A percentile compares a stretch with the other conserved stretches of the same genome.
Evolutionary conservation across 345 rosid species (phyloP).

Genomic region (Boechera stricta): DNA sequence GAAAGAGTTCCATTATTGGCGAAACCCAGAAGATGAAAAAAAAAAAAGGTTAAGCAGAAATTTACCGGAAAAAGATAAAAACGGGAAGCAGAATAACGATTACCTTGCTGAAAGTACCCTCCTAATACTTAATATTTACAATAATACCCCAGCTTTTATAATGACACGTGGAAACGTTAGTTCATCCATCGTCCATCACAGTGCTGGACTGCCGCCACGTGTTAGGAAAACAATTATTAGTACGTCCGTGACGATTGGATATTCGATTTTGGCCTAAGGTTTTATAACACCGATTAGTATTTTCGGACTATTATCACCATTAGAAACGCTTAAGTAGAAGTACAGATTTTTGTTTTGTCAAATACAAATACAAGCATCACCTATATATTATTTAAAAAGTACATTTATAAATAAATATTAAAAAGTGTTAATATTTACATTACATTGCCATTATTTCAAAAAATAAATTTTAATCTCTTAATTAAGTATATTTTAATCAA

Average conservation of each 20-base stretch:
- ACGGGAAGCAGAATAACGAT: conserved; percentile 14
- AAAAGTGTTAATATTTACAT: no score
- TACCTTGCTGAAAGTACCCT: background rate
- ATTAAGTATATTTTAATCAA: no score
- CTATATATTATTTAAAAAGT: no score
- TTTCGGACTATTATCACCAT: no score
- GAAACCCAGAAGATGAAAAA: background rate
- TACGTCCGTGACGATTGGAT: background rate
- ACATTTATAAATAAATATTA: no score
- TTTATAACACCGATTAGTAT: no score
- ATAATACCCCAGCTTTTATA: background rate
- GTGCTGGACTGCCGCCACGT: conserved; percentile 19
- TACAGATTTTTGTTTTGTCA: no score
- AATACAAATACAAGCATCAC: no score
- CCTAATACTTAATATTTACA: background rate
- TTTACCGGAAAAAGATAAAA: conserved; percentile 17
- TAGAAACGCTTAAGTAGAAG: no score
- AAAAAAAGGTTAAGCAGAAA: background rate
- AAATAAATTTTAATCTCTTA: no score
- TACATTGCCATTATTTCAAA: no score
- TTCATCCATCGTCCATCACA: background rate
- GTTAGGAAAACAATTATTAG: background rate
- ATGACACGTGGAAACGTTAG: conserved; percentile 19
- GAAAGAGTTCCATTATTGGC: conserved; percentile 32
- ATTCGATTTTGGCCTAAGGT: background rate